A percentile compares a stretch with the other conserved stretches of the same genome.
phyloP scores from a whole-genome alignment of 163 green algal genomes.

The Botryococcus braunii region DNA sequence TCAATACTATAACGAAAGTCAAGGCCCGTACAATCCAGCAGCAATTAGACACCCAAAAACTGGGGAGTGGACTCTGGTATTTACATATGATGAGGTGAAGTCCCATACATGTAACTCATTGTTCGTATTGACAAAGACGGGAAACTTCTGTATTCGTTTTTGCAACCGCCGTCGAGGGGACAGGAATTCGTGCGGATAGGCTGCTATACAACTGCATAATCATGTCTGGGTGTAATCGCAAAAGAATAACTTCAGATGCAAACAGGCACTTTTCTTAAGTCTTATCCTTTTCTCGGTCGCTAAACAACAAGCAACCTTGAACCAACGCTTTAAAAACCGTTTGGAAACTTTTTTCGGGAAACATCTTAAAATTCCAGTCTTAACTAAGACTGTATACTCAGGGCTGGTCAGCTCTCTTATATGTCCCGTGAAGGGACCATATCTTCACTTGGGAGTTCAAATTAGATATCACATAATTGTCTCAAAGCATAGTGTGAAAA shows the following conservation, averaged over 20 bases:
- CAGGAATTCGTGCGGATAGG: background rate
- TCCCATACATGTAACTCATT: background rate
- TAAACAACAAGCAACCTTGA: too few relatives aligned
- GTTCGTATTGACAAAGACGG: background rate
- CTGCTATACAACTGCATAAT: background rate
- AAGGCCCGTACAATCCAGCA: conserved; percentile 9
- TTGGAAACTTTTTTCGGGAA: too few relatives aligned
- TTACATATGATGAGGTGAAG: conserved; percentile 6
- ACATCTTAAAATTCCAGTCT: too few relatives aligned
- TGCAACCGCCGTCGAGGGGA: too few relatives aligned
- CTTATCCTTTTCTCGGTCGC: too few relatives aligned
- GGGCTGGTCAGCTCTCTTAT: background rate
- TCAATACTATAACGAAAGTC: conserved; percentile 3
- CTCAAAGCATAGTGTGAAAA: too few relatives aligned
- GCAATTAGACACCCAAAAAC: conserved; percentile 1
- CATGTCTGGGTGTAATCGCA: background rate
- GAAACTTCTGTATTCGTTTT: background rate
- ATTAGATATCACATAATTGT: too few relatives aligned
- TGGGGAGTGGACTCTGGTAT: conserved; percentile 3
- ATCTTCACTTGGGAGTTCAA: too few relatives aligned
- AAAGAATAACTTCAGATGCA: too few relatives aligned
- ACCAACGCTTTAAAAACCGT: too few relatives aligned
- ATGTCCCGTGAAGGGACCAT: background rate
- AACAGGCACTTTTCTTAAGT: too few relatives aligned
- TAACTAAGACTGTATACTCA: background rate